Conservation (phyloP, 257 asterid species). For the Ophiorrhiza pumila region DNA sequence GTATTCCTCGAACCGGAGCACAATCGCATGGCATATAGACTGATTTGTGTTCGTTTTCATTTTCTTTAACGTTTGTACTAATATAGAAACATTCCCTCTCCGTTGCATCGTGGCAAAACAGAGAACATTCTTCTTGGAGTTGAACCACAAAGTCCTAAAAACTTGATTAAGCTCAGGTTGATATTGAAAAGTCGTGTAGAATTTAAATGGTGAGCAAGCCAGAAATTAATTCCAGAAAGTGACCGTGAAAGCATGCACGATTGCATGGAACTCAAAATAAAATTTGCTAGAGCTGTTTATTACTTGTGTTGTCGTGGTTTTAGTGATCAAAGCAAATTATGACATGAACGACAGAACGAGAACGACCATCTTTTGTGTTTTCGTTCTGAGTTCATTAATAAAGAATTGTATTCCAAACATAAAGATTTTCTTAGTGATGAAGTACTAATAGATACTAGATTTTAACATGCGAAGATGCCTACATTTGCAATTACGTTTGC, state of each 20-base stretch:
- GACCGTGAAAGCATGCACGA: background rate
- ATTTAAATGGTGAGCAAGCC: background rate
- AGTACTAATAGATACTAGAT: no score
- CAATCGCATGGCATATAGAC: background rate
- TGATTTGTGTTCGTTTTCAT: background rate
- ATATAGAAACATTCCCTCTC: background rate
- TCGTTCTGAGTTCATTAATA: no score
- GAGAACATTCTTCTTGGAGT: background rate
- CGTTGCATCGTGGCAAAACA: background rate
- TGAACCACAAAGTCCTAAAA: background rate
- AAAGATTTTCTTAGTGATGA: no score
- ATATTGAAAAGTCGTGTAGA: background rate
- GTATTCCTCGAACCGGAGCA: no score
- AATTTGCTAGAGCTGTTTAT: background rate
- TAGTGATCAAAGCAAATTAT: background rate
- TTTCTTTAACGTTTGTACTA: background rate
- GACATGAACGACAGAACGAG: no score
- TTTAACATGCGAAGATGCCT: no score
- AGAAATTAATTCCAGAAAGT: background rate
- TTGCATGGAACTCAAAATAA: background rate
- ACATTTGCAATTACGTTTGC: no score
- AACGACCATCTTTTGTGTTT: no score
- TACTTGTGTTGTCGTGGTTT: background rate
- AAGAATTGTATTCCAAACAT: no score
- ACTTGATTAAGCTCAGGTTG: background rate